Base-by-base conservation (phyloP, 2,329 filamentous ascomycete species). In the Neopestalotiopsis clavispora region DNA sequence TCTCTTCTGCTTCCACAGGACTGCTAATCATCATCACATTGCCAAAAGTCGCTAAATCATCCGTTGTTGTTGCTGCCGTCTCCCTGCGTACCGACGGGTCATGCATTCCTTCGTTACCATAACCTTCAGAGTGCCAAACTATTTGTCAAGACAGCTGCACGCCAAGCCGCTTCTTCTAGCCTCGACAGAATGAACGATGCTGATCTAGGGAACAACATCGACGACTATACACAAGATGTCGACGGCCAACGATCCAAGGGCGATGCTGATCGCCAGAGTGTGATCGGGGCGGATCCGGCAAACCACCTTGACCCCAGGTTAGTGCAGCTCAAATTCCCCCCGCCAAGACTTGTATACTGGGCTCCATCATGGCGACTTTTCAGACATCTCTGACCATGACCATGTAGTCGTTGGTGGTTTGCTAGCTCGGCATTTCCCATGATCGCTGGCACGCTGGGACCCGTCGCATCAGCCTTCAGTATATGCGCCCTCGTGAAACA, bases 401-500 rank as follows among this genome's bases (percentile, higher is more conserved):
- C 10, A 20, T 57, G 20, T 34, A 89, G 86, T 68, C 87, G 87
- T 23, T 91, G 88, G 87, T 91, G 88, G 88, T 86, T 90, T 74
- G 85, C 88, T 32, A 89, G 87, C 2, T 87, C 89, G 1, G 88
- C 87, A 10, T 90, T 95, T 71, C 93, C 92, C 40, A 89, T 98
- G 77, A 86, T 96, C 12, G 94, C 94, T 2, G 94, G 94, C 42
- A 94, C 94, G 0, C 87, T 96, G 2, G 94, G 94, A 0, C 95
- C 95, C 0, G 88, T 97, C 10, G 95, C 95, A 2, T 97, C 95
- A 69, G 90, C 96, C 38, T 92, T 96, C 80, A 95, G 92, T 68
- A 94, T 97, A 69, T 94, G 92, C 70, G 93, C 94, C 7, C 85
- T 97, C n/a, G 93, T 94, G 1, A 90, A 90, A 34, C 89, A 89